Conservation (phyloP, 345 rosid genomes). For the Angophora floribunda region DNA sequence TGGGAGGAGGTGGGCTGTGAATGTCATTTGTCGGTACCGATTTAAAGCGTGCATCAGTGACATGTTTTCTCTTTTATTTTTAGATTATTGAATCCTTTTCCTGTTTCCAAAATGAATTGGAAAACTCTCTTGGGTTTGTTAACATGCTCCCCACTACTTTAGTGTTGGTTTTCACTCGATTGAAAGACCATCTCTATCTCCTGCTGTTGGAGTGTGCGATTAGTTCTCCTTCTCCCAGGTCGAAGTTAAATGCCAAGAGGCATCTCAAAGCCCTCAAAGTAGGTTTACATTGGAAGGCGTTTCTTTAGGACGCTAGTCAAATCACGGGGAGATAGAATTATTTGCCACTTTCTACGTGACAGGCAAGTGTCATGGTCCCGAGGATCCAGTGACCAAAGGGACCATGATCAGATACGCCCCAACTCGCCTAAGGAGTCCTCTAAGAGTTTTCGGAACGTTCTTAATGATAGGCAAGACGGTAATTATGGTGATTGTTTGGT, state of each 20-base stretch:
- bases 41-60: conserved; percentile 15
- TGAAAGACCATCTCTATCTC: not conserved
- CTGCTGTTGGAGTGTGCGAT: not conserved
- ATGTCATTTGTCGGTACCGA: conserved; percentile 36
- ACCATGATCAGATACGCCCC: too few species aligned
- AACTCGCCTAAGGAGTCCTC: too few species aligned
- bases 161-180: not conserved
- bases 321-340: not conserved
- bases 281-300: not conserved
- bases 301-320: not conserved
- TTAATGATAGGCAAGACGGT: too few species aligned
- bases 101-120: not conserved
- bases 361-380: not conserved
- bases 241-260: not conserved
- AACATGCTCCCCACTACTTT: not conserved
- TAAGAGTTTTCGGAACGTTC: too few species aligned
- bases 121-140: not conserved
- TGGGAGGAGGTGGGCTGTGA: conserved; percentile 66
- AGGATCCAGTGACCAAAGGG: too few species aligned
- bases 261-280: not conserved
- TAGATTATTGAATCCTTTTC: not conserved
- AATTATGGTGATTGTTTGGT: too few species aligned
- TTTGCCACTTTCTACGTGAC: not conserved
- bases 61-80: conserved; percentile 2
- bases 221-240: not conserved